Evolutionary conservation across 495 filamentous ascomycete species (phyloP), one percentile per base, ranked within the genome.

Genomic region (Glarea lozoyensis): DNA sequence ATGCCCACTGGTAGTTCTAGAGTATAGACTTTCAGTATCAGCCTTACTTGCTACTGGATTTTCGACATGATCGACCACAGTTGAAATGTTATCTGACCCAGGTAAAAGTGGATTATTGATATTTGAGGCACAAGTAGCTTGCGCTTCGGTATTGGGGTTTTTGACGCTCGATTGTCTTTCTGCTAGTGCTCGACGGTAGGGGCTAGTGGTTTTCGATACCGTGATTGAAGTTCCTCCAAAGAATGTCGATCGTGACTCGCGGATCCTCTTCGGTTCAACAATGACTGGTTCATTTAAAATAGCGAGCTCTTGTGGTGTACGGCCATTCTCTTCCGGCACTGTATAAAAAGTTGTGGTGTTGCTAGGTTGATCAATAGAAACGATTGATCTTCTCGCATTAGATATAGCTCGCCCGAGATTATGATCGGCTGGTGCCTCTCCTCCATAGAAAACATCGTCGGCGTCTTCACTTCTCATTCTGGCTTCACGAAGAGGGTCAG

Each of bases 1-100:
- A 20, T 65, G 49, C 17, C 68, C 73, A 42, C 66, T 66, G 20
- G 69, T 71, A 7, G 68, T 69, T 47, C 73, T 63, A 11, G 75
- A 80, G 59, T 80, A 80, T 2, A 76, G 42, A 42, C 76, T 80
- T 2, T 68, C 67, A 24, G 24, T 40, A 62, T 51, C 39, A 21
- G 55, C 49, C 3, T 55, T n/a, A 40, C 54, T 49, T 15, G 49
- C 42, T 15, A 54, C 53, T 2, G 38, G 22, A 30, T 32, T 13
- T 2, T 32, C 12, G 38, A 53, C 10, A 12, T 23, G 10, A 20
- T 13, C 23, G 20, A n/a, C 17, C 15, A 16, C 32, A n/a, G 12
- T 19, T 10, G 42, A 13, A 18, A 22, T 20, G 10, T 22, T 11
- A 2, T 34, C 19, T 15, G 35, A 20, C 23, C 19, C 12, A 19